Conservation (phyloP, 768 basidiomycete genomes). For the Neoboletus brunneissimus region DNA sequence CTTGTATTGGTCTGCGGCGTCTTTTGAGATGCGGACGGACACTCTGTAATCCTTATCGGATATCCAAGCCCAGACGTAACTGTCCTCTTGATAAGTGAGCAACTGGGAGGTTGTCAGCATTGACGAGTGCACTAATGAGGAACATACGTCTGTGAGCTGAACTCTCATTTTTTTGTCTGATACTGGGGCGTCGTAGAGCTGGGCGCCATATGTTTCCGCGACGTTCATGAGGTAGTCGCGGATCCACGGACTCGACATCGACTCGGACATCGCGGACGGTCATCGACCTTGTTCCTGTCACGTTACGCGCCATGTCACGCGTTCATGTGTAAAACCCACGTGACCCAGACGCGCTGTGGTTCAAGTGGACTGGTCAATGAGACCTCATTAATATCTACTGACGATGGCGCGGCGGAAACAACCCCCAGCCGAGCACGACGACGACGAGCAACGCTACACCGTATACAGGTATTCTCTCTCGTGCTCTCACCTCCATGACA, state of each 20-base stretch:
- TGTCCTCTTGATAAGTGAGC: constrained; percentile 46
- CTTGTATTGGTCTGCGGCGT: constrained; percentile 46
- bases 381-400: background rate
- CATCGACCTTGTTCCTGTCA: constrained; percentile 5
- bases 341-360: constrained; percentile 15
- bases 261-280: constrained; percentile 35
- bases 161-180: constrained; percentile 46
- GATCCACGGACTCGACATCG: constrained; percentile 53
- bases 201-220: constrained; percentile 52
- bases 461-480: constrained; percentile 3
- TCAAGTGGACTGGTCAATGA: background rate
- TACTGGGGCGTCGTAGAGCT: constrained; percentile 28
- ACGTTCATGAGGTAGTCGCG: constrained; percentile 46
- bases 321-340: constrained; percentile 11
- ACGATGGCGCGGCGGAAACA: constrained; percentile 26
- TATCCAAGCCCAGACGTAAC: constrained; percentile 59
- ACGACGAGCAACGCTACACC: constrained; percentile 1
- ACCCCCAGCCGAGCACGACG: constrained; percentile 8
- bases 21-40: constrained; percentile 52
- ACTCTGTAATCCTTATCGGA: constrained; percentile 56
- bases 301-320: constrained; percentile 19
- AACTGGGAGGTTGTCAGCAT: constrained; percentile 41
- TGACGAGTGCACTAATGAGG: background rate
- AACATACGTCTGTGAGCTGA: constrained; percentile 55
- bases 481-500: background rate